A percentile compares a stretch with the other conserved stretches of the same genome.
Evolutionary conservation across 1,284 basidiomycete species (phyloP).

Genomic region (Pascua sp.): DNA sequence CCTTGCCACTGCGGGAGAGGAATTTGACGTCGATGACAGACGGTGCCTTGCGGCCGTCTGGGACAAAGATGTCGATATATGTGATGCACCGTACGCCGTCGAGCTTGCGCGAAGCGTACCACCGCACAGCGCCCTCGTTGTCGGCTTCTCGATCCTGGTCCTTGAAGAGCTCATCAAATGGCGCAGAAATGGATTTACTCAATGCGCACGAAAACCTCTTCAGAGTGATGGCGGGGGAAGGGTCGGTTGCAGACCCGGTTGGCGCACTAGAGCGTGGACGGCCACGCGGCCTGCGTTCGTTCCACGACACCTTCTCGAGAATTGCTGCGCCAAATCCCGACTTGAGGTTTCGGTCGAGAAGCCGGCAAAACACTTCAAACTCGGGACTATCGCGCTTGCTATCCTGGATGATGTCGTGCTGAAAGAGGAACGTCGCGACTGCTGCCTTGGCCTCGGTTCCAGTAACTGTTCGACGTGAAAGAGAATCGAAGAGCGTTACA

Average conservation of each 20-base stretch:
- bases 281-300: neutral
- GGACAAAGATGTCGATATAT: conserved; percentile 34
- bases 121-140: conserved; percentile 2
- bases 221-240: conserved; percentile 1
- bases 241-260: neutral
- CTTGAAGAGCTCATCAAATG: conserved; percentile 23
- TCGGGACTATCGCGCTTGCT: neutral
- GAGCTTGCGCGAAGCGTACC: conserved; percentile 46
- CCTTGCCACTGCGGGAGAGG: conserved; percentile 37
- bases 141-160: too few species aligned
- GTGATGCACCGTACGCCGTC: conserved; percentile 43
- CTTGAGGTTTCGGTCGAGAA: conserved; percentile 38
- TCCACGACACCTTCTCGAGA: conserved; percentile 28
- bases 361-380: conserved; percentile 24
- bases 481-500: conserved; percentile 18
- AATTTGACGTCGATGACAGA: conserved; percentile 18
- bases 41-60: conserved; percentile 1
- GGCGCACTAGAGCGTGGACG: neutral
- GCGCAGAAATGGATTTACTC: conserved; percentile 30
- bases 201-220: conserved; percentile 32
- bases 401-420: conserved; percentile 5
- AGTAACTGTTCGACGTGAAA: conserved; percentile 16
- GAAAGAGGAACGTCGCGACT: conserved; percentile 20
- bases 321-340: conserved; percentile 36
- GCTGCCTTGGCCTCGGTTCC: conserved; percentile 23